A percentile compares a stretch with the other conserved stretches of the same genome.
Evolutionary conservation across 2,329 filamentous ascomycete species (phyloP).

Genomic region (Microsporum audouinii): DNA sequence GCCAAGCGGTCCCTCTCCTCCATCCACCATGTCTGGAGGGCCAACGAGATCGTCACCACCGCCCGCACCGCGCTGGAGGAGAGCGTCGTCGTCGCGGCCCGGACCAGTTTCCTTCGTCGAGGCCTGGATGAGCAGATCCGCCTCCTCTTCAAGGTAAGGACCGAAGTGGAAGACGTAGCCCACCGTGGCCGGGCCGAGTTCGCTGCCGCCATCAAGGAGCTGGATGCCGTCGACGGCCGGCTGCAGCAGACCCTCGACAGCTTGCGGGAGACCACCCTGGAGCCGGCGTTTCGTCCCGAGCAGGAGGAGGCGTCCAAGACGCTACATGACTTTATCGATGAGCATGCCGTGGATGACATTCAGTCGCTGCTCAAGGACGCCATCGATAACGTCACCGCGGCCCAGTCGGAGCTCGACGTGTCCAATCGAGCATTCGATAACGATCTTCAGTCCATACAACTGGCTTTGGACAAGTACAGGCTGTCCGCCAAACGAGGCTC

Average conservation of each 20-base stretch:
- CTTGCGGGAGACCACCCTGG: slow-evolving; percentile 48
- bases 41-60: slow-evolving; percentile 70
- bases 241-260: slow-evolving; percentile 45
- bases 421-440: slow-evolving; percentile 58
- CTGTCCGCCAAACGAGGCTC: slow-evolving; percentile 23
- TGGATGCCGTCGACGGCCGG: slow-evolving; percentile 49
- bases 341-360: slow-evolving; percentile 48
- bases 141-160: slow-evolving; percentile 33
- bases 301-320: slow-evolving; percentile 39
- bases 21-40: slow-evolving; percentile 69
- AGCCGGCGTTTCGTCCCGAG: slow-evolving; percentile 43
- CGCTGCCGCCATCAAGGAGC: slow-evolving; percentile 40
- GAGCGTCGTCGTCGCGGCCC: slow-evolving; percentile 58
- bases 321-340: slow-evolving; percentile 57
- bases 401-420: slow-evolving; percentile 46
- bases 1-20: slow-evolving; percentile 80
- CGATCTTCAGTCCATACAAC: slow-evolving; percentile 56
- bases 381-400: slow-evolving; percentile 49
- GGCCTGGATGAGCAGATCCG: slow-evolving; percentile 45
- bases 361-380: slow-evolving; percentile 45
- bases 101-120: slow-evolving; percentile 55
- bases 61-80: slow-evolving; percentile 69
- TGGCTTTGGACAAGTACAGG: slow-evolving; percentile 40
- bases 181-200: slow-evolving; percentile 35
- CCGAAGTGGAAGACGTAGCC: slow-evolving; percentile 35